A percentile compares a stretch with the other conserved stretches of the same genome.
These are phyloP conservation scores for Colletotrichum sp. DNA, from an alignment of 2,329 filamentous ascomycete genomes.

Conservation along the genomic window DNA sequence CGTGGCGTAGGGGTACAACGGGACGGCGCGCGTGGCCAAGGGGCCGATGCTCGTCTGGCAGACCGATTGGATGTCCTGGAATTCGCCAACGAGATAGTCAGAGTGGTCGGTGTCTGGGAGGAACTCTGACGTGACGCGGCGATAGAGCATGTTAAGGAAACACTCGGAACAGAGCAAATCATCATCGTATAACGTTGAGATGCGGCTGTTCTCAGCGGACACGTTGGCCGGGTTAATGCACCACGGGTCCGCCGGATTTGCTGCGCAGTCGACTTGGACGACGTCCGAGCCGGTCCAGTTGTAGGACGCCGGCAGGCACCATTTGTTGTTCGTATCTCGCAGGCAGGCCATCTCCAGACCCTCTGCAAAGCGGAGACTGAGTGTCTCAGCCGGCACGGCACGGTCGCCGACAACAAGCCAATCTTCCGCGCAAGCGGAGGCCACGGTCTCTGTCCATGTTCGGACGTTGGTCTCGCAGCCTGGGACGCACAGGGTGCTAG, in stretches of 20 bases:
- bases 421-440: neutral
- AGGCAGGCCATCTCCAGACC: neutral
- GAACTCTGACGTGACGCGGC: neutral
- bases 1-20: neutral
- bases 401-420: slow-evolving; percentile 1
- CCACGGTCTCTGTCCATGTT: neutral
- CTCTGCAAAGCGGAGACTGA: slow-evolving; percentile 3
- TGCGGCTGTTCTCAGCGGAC: slow-evolving; percentile 5
- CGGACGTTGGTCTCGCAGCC: neutral
- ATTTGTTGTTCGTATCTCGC: neutral
- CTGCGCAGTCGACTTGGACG: slow-evolving; percentile 8
- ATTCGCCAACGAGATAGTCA: slow-evolving; percentile 1
- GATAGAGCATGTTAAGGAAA: neutral
- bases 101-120: slow-evolving; percentile 1
- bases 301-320: slow-evolving; percentile 6
- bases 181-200: slow-evolving; percentile 11
- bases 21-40: neutral
- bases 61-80: slow-evolving; percentile 1
- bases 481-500: neutral
- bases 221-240: slow-evolving; percentile 3
- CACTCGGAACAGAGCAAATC: slow-evolving; percentile 11
- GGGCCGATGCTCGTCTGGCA: slow-evolving; percentile 5
- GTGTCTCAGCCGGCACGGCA: slow-evolving; percentile 4
- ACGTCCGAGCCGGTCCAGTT: slow-evolving; percentile 17
- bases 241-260: slow-evolving; percentile 11